Conservation (phyloP, 1,284 basidiomycete species). For the Butyriboletus appendiculatus region DNA sequence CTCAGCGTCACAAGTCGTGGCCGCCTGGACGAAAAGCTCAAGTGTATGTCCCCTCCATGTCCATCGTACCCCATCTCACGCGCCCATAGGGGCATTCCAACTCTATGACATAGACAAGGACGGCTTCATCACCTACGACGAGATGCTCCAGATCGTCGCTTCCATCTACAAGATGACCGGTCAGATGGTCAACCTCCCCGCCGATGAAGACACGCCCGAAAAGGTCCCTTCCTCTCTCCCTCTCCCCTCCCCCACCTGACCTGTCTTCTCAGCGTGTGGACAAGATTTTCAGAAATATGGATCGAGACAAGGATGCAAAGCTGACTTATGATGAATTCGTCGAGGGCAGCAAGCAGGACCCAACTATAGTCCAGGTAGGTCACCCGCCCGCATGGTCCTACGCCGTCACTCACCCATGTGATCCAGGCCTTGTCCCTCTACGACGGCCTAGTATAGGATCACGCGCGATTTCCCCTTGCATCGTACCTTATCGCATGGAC, state of each 20-base stretch:
- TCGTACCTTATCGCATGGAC: conserved; percentile 28
- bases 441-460: conserved; percentile 67
- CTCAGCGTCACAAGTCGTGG: conserved; percentile 94
- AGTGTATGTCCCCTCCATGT: conserved; percentile 64
- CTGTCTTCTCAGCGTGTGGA: conserved; percentile 74
- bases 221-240: conserved; percentile 60
- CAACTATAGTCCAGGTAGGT: conserved; percentile 93
- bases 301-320: conserved; percentile 85
- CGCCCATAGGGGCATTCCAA: conserved; percentile 92
- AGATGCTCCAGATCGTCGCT: conserved; percentile 97
- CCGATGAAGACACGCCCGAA: conserved; percentile 98
- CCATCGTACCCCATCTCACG: conserved; percentile 15
- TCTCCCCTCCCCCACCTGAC: conserved; percentile 12
- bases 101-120: conserved; percentile 99
- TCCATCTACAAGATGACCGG: conserved; percentile 99
- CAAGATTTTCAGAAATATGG: conserved; percentile 96
- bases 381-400: conserved; percentile 10
- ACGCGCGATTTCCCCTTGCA: conserved; percentile 2
- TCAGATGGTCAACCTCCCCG: conserved; percentile 97
- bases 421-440: conserved; percentile 74
- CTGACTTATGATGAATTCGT: conserved; percentile 96
- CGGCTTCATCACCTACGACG: conserved; percentile 95
- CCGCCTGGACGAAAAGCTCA: conserved; percentile 95
- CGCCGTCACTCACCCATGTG: conserved; percentile 14
- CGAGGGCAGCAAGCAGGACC: conserved; percentile 96